Evolutionary conservation across 2,329 filamentous ascomycete species (phyloP).

Genomic region (Claviceps citrina): DNA sequence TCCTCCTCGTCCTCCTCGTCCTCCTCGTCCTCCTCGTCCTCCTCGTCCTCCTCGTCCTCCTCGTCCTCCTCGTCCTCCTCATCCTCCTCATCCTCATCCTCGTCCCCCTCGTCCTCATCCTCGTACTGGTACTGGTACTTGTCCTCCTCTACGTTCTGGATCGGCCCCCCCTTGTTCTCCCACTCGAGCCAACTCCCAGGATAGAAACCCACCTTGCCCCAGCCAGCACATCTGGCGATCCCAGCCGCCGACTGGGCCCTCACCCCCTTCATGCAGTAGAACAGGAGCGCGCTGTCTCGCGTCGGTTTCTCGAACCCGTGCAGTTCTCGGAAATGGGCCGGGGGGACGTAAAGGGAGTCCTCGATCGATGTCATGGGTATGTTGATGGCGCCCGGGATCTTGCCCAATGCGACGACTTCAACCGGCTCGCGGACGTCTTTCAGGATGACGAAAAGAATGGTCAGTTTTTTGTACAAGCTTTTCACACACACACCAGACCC

Average conservation of each 20-base stretch:
- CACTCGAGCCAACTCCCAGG: conserved; percentile 71
- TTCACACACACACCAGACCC: too few species aligned
- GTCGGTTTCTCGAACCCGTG: conserved; percentile 61
- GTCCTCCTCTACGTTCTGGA: conserved; percentile 12
- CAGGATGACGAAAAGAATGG: too few species aligned
- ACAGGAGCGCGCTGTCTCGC: conserved; percentile 47
- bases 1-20: too few species aligned
- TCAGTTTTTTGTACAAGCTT: too few species aligned
- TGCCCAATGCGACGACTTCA: conserved; percentile 49
- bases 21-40: too few species aligned
- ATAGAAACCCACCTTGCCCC: conserved; percentile 55
- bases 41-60: too few species aligned
- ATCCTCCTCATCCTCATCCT: too few species aligned
- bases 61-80: too few species aligned
- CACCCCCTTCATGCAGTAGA: conserved; percentile 90
- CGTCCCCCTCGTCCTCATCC: too few species aligned
- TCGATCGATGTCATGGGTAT: conserved; percentile 64
- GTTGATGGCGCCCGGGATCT: conserved; percentile 69
- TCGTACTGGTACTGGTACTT: too few species aligned
- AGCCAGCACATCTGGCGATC: conserved; percentile 64
- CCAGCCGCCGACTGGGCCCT: conserved; percentile 62
- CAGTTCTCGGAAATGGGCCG: conserved; percentile 67
- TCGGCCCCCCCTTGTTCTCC: conserved; percentile 52
- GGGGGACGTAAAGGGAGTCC: conserved; percentile 61
- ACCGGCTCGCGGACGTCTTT: conserved; percentile 56